Conservation (phyloP, 352 stramenopile genomes). For the Pythium sukuiense region DNA sequence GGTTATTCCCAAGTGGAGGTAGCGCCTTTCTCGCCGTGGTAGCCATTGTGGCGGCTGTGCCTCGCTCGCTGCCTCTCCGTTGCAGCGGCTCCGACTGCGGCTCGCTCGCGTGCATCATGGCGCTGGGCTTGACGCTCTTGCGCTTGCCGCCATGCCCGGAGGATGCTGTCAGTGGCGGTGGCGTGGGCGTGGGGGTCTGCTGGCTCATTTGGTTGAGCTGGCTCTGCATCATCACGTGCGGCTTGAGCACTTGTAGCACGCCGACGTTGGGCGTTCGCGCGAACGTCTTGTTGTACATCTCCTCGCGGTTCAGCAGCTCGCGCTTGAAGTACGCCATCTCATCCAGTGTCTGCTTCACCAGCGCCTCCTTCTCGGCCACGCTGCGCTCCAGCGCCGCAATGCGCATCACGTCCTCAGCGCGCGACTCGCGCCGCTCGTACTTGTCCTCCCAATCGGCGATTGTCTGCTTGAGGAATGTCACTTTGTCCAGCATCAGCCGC, state of each 20-base stretch:
- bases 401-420: conserved; percentile 73
- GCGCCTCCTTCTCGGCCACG: conserved; percentile 66
- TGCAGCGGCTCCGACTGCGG: conserved; percentile 27
- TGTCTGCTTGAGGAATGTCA: conserved; percentile 38
- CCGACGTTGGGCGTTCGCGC: conserved; percentile 82
- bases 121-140: conserved; percentile 36
- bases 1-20: conserved; percentile 53
- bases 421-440: conserved; percentile 62
- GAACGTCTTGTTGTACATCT: conserved; percentile 95
- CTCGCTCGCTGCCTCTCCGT: conserved; percentile 48
- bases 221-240: conserved; percentile 56
- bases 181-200: background rate
- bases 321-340: conserved; percentile 94
- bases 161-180: conserved; percentile 2
- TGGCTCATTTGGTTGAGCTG: conserved; percentile 31
- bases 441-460: conserved; percentile 58
- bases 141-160: background rate
- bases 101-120: background rate
- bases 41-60: conserved; percentile 11
- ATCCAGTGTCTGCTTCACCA: conserved; percentile 69
- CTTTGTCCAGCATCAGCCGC: conserved; percentile 53
- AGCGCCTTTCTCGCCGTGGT: conserved; percentile 39
- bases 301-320: conserved; percentile 91
- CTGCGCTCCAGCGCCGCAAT: conserved; percentile 72
- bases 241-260: conserved; percentile 87